Evolutionary conservation across 1,284 basidiomycete genomes (phyloP), one percentile per base, ranked within the genome.

Genomic region (Mycosarcoma mackinlayi): DNA sequence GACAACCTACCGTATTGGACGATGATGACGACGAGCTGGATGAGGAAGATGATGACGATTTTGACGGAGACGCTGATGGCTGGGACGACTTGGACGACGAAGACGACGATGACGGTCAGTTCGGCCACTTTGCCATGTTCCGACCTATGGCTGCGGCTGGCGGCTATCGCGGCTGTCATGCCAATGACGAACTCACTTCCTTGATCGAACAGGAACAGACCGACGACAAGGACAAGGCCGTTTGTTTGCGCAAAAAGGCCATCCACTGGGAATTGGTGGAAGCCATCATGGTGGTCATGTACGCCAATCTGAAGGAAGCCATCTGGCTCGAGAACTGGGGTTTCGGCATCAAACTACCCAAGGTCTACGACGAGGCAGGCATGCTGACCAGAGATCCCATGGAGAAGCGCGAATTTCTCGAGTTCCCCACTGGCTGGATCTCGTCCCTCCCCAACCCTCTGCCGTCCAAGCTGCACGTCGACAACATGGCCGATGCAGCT

Each of bases 201-300:
- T 46, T 67, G 10, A 24, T 67, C 19, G 41, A 56, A 23, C 44
- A 57, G n/a, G 14, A 33, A 3, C 34, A 27, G 14, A 35, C 18
- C 3, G 31, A 50, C 14, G 35, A 34, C 30, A 19, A 40, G 7
- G 25, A 37, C 19, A 24, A 23, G 8, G 31, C 14, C 10, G 35
- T 63, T 18, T 46, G 66, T 19, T 39, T 69, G 18, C 56, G 61
- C 16, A 33, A 33, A 25, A 76, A 76, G 57, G 41, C 56, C 14
- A 40, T 76, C 23, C 61, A 76, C 44, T 76, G 74, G 74, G 61
- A 72, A 34, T 41, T 66, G 13, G 45, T 76, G 13, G 75, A 76
- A 46, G 60, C 66, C 11, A 75, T 76, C 41, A 74, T 74, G 73
- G 56, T 75, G 25, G 67, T 75, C 41, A 76, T 75, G 72, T 66